Evolutionary conservation across 1,284 basidiomycete species (phyloP), one percentile per base, ranked within the genome.

Genomic region (Sphagnurus paluster): DNA sequence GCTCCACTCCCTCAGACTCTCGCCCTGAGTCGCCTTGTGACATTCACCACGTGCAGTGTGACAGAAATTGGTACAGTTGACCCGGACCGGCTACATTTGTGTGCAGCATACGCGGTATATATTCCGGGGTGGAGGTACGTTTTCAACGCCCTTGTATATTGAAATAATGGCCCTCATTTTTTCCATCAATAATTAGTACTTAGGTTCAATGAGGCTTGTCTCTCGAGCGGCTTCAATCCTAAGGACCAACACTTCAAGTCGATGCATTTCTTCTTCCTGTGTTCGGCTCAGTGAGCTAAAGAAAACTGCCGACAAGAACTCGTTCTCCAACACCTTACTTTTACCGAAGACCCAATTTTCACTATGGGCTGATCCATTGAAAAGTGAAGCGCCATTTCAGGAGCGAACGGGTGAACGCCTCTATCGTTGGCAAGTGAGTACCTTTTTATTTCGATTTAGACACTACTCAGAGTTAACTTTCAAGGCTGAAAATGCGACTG

Each of bases 271-370:
- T 8, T 48, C 42, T 42, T 48, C 49, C 21, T 34, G 21, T 23
- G 24, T 32, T n/a, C 29, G 25, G 30, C 17, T 19, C 4, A 20
- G 23, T 8, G 26, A 34, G 30, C 17, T n/a, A 1, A 44, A 50
- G 19, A 46, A 55, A 35, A 48, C 56, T n/a, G 48, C 50, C 11
- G 63, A 63, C 44, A 67, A 63, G 48, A 74, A 75, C 42, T 53
- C 65, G 3, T 75, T 69, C 49, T 63, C 73, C 4, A 59, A 86
- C 35, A 93, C 93, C 1, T 71, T 99, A 5, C 75, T 83, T 3
- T 77, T 99, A 4, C 96, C 96, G 0, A 88, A 84, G 61, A 97
- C 95, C 0, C 56, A 71, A 0, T 93, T 99, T 61, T 82, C 90
- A 0, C 74, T 95, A 44, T 82, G 89, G 64, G 74, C 80, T 7